Conservation (phyloP, 1,139 yeast genomes). For the Blastobotrys indianensis region DNA sequence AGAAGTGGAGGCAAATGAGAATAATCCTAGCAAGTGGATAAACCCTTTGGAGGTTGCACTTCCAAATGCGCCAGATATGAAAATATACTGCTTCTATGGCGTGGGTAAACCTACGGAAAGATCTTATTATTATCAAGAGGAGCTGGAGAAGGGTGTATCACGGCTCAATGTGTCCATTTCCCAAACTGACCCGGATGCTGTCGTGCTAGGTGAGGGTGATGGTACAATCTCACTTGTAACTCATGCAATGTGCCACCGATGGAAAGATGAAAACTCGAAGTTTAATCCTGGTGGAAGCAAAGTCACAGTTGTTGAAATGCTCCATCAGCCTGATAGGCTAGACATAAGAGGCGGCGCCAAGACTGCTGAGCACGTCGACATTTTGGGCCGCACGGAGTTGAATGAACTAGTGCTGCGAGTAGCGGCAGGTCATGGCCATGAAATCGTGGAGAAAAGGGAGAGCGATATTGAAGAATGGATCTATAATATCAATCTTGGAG, state of each 20-base stretch:
- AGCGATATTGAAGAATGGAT: constrained; percentile 62
- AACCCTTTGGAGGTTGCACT: constrained; percentile 88
- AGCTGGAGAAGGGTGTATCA: constrained; percentile 39
- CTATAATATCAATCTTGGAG: constrained; percentile 40
- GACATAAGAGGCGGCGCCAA: constrained; percentile 97
- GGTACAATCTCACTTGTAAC: constrained; percentile 88
- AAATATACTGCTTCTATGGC: constrained; percentile 85
- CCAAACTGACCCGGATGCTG: constrained; percentile 56
- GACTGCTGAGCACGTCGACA: constrained; percentile 97
- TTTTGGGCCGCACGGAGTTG: constrained; percentile 85
- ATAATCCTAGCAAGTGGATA: constrained; percentile 74
- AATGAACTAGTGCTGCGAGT: constrained; percentile 79
- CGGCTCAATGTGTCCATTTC: constrained; percentile 63
- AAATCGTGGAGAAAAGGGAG: constrained; percentile 52
- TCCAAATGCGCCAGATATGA: constrained; percentile 91
- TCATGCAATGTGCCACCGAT: constrained; percentile 74
- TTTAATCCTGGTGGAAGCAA: constrained; percentile 74
- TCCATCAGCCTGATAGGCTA: constrained; percentile 86
- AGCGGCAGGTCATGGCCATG: constrained; percentile 72
- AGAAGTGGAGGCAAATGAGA: constrained; percentile 59
- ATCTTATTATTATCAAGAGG: constrained; percentile 78
- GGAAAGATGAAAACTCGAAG: constrained; percentile 67
- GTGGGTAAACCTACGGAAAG: constrained; percentile 95
- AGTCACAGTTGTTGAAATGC: constrained; percentile 82
- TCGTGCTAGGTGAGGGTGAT: constrained; percentile 85